Evolutionary conservation across 2,329 filamentous ascomycete genomes (phyloP).

Genomic region (Paracoccidioides brasiliensis): DNA sequence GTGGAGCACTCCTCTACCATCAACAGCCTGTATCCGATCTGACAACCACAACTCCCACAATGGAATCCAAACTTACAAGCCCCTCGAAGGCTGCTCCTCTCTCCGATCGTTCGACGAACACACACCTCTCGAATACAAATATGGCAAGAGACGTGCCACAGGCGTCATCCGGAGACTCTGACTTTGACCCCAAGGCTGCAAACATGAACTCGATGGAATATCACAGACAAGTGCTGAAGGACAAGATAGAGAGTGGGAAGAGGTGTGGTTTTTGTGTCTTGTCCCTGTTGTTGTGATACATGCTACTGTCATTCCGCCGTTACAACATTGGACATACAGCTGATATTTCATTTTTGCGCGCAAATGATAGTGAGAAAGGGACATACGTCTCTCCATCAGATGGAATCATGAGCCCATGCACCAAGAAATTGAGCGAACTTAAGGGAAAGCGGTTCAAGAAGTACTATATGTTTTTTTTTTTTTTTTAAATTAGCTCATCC

Average conservation of each 20-base stretch:
- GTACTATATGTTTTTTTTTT: slow-evolving; percentile 14
- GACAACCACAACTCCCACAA: slow-evolving; percentile 9
- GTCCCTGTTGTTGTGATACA: background rate
- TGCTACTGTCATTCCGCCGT: background rate
- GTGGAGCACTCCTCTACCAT: background rate
- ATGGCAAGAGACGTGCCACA: background rate
- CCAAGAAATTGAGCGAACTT: slow-evolving; percentile 37
- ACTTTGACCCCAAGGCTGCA: slow-evolving; percentile 23
- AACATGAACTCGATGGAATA: slow-evolving; percentile 29
- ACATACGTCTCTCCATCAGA: slow-evolving; percentile 38
- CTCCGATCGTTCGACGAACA: slow-evolving; percentile 31
- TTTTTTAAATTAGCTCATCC: background rate
- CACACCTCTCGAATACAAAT: slow-evolving; percentile 18
- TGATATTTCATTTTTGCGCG: background rate
- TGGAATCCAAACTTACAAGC: slow-evolving; percentile 16
- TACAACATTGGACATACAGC: background rate
- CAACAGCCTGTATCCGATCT: background rate
- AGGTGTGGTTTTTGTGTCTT: slow-evolving; percentile 24
- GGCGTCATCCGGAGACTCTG: slow-evolving; percentile 5
- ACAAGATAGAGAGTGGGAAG: slow-evolving; percentile 26
- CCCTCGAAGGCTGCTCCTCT: slow-evolving; percentile 21
- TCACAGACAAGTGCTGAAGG: slow-evolving; percentile 31
- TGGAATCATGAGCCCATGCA: slow-evolving; percentile 38
- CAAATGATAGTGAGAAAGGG: slow-evolving; percentile 16
- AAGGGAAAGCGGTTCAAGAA: slow-evolving; percentile 39